These are phyloP conservation scores for Hebeloma cylindrosporum DNA, from an alignment of 768 basidiomycete genomes.

Conservation along the genomic window DNA sequence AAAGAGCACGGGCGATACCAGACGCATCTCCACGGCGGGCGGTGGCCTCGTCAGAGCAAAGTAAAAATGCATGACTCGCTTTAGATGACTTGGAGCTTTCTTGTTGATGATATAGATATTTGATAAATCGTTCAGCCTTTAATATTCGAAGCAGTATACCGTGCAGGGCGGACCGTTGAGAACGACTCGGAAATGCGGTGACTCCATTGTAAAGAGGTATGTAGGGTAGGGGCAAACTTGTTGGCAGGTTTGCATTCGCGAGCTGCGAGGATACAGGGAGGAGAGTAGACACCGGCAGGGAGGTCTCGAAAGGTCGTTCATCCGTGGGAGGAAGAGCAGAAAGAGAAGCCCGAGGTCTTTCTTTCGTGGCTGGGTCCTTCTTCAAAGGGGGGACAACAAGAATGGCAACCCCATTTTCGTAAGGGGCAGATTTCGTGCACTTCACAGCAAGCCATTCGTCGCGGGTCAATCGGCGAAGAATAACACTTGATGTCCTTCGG, in stretches of 20 bases:
- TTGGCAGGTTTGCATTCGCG: conserved; percentile 15
- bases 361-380: conserved; percentile 46
- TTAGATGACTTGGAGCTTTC: conserved; percentile 26
- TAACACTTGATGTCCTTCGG: conserved; percentile 21
- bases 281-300: conserved; percentile 33
- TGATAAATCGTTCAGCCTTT: conserved; percentile 40
- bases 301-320: conserved; percentile 19
- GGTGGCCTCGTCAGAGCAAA: conserved; percentile 52
- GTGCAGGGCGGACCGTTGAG: conserved; percentile 63
- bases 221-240: conserved; percentile 25
- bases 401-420: conserved; percentile 60
- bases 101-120: conserved; percentile 15
- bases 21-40: conserved; percentile 58
- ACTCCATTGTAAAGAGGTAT: conserved; percentile 72
- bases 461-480: conserved; percentile 65
- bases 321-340: conserved; percentile 32
- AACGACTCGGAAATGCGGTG: conserved; percentile 58
- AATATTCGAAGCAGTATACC: conserved; percentile 48
- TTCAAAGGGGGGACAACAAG: conserved; percentile 69
- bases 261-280: conserved; percentile 14
- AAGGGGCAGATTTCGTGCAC: conserved; percentile 46
- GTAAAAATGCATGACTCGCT: conserved; percentile 68
- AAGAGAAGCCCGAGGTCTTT: conserved; percentile 41
- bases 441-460: conserved; percentile 55
- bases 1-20: conserved; percentile 68